A percentile compares a stretch with the other conserved stretches of the same genome.
phyloP scores from a whole-genome alignment of 2,329 filamentous ascomycete genomes.

The Blumeriella jaapii region DNA sequence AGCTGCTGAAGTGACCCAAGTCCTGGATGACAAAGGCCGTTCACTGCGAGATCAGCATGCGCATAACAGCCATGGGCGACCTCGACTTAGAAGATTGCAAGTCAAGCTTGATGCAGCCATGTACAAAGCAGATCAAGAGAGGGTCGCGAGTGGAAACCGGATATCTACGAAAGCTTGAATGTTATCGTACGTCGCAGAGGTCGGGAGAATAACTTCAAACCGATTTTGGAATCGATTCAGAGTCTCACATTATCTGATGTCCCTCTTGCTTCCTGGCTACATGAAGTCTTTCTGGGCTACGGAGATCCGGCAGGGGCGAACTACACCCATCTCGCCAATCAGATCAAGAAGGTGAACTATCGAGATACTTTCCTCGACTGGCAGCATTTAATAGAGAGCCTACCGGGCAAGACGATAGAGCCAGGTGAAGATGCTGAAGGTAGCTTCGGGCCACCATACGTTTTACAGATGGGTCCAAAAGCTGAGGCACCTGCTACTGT shows the following conservation, averaged over 20 bases:
- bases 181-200: conserved; percentile 71
- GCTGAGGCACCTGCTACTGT: conserved; percentile 37
- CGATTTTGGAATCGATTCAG: conserved; percentile 83
- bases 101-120: conserved; percentile 69
- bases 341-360: conserved; percentile 72
- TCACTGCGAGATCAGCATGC: conserved; percentile 52
- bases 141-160: conserved; percentile 51
- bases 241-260: conserved; percentile 76
- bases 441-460: conserved; percentile 78
- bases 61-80: conserved; percentile 52
- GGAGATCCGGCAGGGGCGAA: conserved; percentile 82
- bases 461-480: conserved; percentile 57
- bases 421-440: conserved; percentile 58
- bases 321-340: conserved; percentile 72
- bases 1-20: conserved; percentile 73
- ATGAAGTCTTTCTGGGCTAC: conserved; percentile 96
- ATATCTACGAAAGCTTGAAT: conserved; percentile 79
- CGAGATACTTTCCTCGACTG: conserved; percentile 92
- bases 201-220: conserved; percentile 94
- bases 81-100: conserved; percentile 57
- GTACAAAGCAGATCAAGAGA: conserved; percentile 67
- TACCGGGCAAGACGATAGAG: conserved; percentile 80
- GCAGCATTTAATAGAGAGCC: conserved; percentile 82
- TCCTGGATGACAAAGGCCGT: conserved; percentile 76
- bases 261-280: conserved; percentile 79